Conservation (phyloP, 805 yeast species). For the Yarrowia porcina region DNA sequence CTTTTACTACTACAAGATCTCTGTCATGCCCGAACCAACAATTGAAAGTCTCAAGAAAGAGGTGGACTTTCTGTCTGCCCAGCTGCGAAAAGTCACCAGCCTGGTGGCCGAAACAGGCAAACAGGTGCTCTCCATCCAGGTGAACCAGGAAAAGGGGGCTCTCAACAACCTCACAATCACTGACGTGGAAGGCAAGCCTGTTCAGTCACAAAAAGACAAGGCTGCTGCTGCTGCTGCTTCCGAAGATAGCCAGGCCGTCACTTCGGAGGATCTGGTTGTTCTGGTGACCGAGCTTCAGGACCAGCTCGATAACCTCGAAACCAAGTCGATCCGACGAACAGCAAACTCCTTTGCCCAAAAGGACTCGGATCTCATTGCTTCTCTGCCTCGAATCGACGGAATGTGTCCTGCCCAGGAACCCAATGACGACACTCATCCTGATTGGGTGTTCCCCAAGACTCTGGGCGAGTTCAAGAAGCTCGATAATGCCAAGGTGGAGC, state of each 20-base stretch:
- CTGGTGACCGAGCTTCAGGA: slow-evolving; percentile 87
- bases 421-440: slow-evolving; percentile 22
- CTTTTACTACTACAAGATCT: background rate
- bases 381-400: slow-evolving; percentile 77
- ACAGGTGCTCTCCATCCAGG: slow-evolving; percentile 23
- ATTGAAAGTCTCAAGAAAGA: slow-evolving; percentile 22
- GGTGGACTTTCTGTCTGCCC: slow-evolving; percentile 17
- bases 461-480: slow-evolving; percentile 51
- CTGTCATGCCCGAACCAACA: slow-evolving; percentile 11
- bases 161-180: slow-evolving; percentile 21
- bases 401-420: slow-evolving; percentile 51
- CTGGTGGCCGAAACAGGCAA: slow-evolving; percentile 22
- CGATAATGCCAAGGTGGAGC: slow-evolving; percentile 46
- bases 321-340: slow-evolving; percentile 67
- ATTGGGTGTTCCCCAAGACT: slow-evolving; percentile 53
- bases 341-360: slow-evolving; percentile 54
- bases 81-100: slow-evolving; percentile 17
- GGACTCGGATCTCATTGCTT: slow-evolving; percentile 51
- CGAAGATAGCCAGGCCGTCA: slow-evolving; percentile 59
- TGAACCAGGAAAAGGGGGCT: slow-evolving; percentile 7
- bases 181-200: slow-evolving; percentile 22
- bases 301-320: slow-evolving; percentile 73
- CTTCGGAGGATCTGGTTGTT: slow-evolving; percentile 81
- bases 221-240: background rate
- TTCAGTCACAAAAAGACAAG: slow-evolving; percentile 1